These are phyloP conservation scores for Solanum medicagineum DNA, from an alignment of 257 asterid genomes.

Conservation along the genomic window DNA sequence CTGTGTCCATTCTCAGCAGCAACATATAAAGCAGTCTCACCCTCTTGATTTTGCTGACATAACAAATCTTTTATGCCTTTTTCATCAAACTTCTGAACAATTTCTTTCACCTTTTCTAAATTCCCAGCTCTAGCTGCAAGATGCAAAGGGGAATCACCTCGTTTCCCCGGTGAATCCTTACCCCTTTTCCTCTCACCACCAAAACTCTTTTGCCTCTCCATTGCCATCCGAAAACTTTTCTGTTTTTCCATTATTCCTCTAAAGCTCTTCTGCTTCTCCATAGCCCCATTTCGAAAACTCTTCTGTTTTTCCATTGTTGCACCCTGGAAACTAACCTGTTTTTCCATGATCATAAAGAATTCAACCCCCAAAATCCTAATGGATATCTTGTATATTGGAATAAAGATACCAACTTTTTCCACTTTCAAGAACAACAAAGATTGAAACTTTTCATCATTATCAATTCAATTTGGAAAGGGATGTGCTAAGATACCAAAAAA, in stretches of 20 bases:
- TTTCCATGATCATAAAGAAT: slow-evolving; percentile 32
- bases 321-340: slow-evolving; percentile 44
- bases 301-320: slow-evolving; percentile 47
- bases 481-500: not conserved
- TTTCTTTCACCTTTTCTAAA: slow-evolving; percentile 58
- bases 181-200: slow-evolving; percentile 68
- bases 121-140: slow-evolving; percentile 83
- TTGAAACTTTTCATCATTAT: slow-evolving; percentile 14
- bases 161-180: slow-evolving; percentile 90
- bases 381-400: not conserved
- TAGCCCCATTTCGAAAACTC: slow-evolving; percentile 39
- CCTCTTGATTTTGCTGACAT: slow-evolving; percentile 79
- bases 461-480: slow-evolving; percentile 1
- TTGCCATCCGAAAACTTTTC: slow-evolving; percentile 78
- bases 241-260: slow-evolving; percentile 89
- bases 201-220: slow-evolving; percentile 87
- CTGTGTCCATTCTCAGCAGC: slow-evolving; percentile 82
- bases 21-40: slow-evolving; percentile 79
- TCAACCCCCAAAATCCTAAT: not conserved
- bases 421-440: slow-evolving; percentile 3
- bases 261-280: slow-evolving; percentile 88
- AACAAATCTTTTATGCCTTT: slow-evolving; percentile 43
- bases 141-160: slow-evolving; percentile 83
- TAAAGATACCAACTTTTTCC: not conserved
- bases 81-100: slow-evolving; percentile 45